Percentiles rank a stretch among this genome's conserved stretches.
These are phyloP conservation scores for Salix exigua DNA, from an alignment of 345 rosid species.

Conservation along the genomic window DNA sequence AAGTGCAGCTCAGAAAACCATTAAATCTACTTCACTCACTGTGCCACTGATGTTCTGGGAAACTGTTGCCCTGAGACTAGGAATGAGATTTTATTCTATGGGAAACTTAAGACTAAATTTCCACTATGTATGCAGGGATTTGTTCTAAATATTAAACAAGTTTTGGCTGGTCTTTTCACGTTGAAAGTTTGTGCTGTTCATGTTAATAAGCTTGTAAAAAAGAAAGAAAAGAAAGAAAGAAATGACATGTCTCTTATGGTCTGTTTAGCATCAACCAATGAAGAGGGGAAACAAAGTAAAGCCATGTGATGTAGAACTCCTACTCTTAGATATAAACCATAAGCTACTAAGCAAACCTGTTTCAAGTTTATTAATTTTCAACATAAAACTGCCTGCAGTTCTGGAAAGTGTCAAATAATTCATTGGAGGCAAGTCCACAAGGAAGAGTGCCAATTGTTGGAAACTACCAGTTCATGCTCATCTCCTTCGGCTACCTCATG, in stretches of 20 bases:
- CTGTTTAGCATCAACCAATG: neutral
- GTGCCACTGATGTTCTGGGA: neutral
- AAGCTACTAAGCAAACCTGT: neutral
- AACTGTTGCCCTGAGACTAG: neutral
- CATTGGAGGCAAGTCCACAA: slow-evolving; percentile 88
- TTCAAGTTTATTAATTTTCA: slow-evolving; percentile 3
- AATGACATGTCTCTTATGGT: neutral
- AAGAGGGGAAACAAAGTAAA: neutral
- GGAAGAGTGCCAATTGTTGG: slow-evolving; percentile 57
- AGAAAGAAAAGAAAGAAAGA: no score
- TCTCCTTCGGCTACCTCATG: slow-evolving; percentile 37
- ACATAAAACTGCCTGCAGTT: slow-evolving; percentile 42
- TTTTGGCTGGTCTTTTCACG: neutral
- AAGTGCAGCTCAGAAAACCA: neutral
- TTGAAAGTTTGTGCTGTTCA: neutral
- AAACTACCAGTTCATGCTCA: slow-evolving; percentile 34
- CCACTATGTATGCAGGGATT: neutral
- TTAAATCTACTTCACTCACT: neutral
- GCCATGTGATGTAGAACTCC: neutral
- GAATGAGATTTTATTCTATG: neutral
- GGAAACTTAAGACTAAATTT: neutral
- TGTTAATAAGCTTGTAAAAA: neutral
- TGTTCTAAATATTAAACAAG: neutral
- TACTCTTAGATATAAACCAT: neutral
- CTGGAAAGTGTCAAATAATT: slow-evolving; percentile 89